Conservation (phyloP, 768 basidiomycete species). For the Mycena vulgaris region DNA sequence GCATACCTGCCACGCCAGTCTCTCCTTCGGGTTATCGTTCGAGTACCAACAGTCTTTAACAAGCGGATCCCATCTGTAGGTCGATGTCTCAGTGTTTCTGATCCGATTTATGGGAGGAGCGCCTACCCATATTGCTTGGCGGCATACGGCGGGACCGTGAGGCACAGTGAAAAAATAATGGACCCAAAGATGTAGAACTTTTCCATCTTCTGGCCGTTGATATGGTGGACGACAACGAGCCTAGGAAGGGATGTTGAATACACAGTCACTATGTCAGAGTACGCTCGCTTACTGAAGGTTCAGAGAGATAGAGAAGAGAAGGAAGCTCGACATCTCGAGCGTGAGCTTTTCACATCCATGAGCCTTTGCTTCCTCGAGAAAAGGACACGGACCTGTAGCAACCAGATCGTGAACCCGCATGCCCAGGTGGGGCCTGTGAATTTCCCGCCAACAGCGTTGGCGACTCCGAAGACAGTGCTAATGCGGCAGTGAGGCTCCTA, state of each 20-base stretch:
- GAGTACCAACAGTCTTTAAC: conserved; percentile 43
- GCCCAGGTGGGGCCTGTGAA: conserved; percentile 30
- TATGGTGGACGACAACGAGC: conserved; percentile 39
- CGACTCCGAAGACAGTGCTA: conserved; percentile 40
- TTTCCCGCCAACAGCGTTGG: conserved; percentile 39
- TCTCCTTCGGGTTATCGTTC: conserved; percentile 32
- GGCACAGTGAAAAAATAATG: conserved; percentile 22
- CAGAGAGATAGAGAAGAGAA: conserved; percentile 40
- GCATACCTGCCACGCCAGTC: conserved; percentile 40
- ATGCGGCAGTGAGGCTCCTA: neutral
- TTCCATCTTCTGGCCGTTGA: conserved; percentile 39
- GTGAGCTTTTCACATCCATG: conserved; percentile 13
- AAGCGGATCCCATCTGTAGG: conserved; percentile 41
- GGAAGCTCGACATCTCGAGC: conserved; percentile 40
- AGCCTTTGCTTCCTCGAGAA: neutral
- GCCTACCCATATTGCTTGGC: conserved; percentile 38
- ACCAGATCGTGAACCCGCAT: conserved; percentile 41
- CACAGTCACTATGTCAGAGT: neutral
- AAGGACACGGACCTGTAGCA: conserved; percentile 23
- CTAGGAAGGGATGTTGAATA: conserved; percentile 16
- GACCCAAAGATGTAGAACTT: conserved; percentile 38
- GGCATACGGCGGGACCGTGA: conserved; percentile 41
- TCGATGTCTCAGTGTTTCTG: conserved; percentile 17
- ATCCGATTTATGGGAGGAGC: neutral
- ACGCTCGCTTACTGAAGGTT: conserved; percentile 39